A percentile compares a stretch with the other conserved stretches of the same genome.
phyloP scores from a whole-genome alignment of 306 rosid genomes.

The Fragaria vesca region DNA sequence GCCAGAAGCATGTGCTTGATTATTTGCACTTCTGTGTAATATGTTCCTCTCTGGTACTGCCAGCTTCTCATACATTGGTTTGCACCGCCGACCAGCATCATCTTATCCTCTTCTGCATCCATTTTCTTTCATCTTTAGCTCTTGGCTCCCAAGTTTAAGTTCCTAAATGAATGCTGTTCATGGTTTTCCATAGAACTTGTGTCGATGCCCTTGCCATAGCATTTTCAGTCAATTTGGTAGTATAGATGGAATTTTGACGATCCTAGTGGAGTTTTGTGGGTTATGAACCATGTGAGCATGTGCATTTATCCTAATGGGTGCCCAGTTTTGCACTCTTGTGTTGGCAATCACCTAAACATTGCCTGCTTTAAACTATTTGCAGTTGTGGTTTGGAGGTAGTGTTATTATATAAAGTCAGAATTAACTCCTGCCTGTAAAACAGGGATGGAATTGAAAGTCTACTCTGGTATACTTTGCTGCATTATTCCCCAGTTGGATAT shows the following conservation, averaged over 20 bases:
- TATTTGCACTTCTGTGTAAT: background rate
- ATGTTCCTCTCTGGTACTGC: conserved; percentile 11
- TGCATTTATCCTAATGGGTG: conserved; percentile 45
- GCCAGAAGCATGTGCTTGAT: conserved; percentile 27
- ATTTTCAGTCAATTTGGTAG: conserved; percentile 4
- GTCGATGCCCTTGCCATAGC: background rate
- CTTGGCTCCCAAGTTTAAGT: conserved; percentile 8
- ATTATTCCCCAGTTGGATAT: conserved; percentile 7
- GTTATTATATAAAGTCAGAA: background rate
- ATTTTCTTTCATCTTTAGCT: background rate
- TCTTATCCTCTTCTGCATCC: background rate
- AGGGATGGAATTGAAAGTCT: background rate
- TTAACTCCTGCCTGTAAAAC: background rate
- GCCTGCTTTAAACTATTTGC: conserved; percentile 38
- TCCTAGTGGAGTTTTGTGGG: conserved; percentile 27
- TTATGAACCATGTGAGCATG: conserved; percentile 57
- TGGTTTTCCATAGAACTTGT: conserved; percentile 22
- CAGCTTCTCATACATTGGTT: background rate
- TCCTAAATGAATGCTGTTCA: conserved; percentile 14
- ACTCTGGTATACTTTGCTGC: background rate
- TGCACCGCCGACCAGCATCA: background rate
- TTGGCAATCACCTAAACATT: conserved; percentile 44
- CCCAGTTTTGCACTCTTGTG: conserved; percentile 36
- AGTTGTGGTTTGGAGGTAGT: background rate
- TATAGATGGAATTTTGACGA: conserved; percentile 21